phyloP scores from a whole-genome alignment of 768 basidiomycete genomes.

The Leccinum longicurvipes region DNA sequence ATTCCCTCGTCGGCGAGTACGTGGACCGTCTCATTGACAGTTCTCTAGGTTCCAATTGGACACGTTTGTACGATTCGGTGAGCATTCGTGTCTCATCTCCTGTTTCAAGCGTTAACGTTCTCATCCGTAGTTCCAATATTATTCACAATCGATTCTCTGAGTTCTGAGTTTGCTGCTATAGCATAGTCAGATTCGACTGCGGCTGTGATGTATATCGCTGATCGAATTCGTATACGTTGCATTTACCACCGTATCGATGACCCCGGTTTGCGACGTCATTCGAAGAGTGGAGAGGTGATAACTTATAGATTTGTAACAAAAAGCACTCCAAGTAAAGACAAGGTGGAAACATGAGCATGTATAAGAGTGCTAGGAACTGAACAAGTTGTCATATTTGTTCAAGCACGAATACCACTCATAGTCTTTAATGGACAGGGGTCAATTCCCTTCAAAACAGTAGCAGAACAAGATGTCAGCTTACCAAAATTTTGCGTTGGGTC shows the following conservation, averaged over 20 bases:
- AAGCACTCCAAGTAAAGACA: not conserved
- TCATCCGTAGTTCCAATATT: conserved; percentile 77
- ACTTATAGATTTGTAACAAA: not conserved
- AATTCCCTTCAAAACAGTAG: not conserved
- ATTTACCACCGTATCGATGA: conserved; percentile 1
- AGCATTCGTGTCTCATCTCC: conserved; percentile 23
- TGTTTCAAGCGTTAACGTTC: not conserved
- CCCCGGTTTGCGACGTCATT: not conserved
- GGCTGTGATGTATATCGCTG: not conserved
- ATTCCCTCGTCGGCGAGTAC: conserved; percentile 79
- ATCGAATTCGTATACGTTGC: not conserved
- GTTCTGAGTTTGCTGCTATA: conserved; percentile 37
- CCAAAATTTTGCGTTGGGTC: conserved; percentile 71
- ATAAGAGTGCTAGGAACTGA: conserved; percentile 26
- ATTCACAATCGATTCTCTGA: conserved; percentile 85
- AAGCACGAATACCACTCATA: conserved; percentile 89
- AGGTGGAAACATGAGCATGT: not conserved
- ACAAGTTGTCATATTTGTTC: conserved; percentile 67
- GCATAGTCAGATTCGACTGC: not conserved
- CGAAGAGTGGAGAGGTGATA: not conserved
- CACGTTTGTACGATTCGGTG: conserved; percentile 92
- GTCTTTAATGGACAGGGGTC: conserved; percentile 41
- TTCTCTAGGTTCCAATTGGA: conserved; percentile 92
- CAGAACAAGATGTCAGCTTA: conserved; percentile 24
- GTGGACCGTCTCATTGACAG: conserved; percentile 88